Base-by-base conservation (phyloP, 495 filamentous ascomycete species). In the Bacidia rubella region DNA sequence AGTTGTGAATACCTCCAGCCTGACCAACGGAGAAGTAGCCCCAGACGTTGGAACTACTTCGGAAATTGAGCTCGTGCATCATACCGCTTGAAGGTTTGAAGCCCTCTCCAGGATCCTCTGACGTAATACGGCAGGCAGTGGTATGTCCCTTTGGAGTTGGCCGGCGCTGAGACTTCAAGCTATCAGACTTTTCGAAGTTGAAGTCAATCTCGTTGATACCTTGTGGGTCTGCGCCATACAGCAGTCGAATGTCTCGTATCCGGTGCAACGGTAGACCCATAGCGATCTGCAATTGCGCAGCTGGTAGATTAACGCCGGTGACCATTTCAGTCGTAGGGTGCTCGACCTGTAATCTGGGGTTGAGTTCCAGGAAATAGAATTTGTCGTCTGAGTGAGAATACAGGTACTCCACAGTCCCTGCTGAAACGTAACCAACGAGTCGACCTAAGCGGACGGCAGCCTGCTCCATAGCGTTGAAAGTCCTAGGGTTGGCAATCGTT, bases 251-350 rank as follows among this genome's bases (percentile, higher is more conserved):
- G 63, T 99, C 93, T 53, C 86, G 82, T 57, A 99, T 93, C 57
- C 92, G 80, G 74, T 96, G 87, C 44, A 99, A 74, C 17, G 92
- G 92, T 20, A 99, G 75, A 79, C 92, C 92, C 92, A 99, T 99
- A 59, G 92, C 92, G 74, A 99, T 83, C 70, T 97, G 93, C 46
- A 99, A 80, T 70, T 99, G 92, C 29, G 93, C 92, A 53, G 93
- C 92, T 32, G 92, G 92, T 63, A 99, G 70, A 66, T 97, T 95
- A 62, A 99, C 93, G 61, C 92, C 93, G 62, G 81, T 92, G 49
- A 99, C 92, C 92, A 99, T 99, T 66, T 99, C 92, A 7, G 92
- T 99, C 25, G 93, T 97, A 44, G 92, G 92, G 70, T 99, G 92
- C 79, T 98, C 92, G 68, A 98, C 92, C 73, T 98, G 92, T 44